These are phyloP conservation scores for Aschersonia sp. DNA, from an alignment of 2,329 filamentous ascomycete species.

Conservation along the genomic window DNA sequence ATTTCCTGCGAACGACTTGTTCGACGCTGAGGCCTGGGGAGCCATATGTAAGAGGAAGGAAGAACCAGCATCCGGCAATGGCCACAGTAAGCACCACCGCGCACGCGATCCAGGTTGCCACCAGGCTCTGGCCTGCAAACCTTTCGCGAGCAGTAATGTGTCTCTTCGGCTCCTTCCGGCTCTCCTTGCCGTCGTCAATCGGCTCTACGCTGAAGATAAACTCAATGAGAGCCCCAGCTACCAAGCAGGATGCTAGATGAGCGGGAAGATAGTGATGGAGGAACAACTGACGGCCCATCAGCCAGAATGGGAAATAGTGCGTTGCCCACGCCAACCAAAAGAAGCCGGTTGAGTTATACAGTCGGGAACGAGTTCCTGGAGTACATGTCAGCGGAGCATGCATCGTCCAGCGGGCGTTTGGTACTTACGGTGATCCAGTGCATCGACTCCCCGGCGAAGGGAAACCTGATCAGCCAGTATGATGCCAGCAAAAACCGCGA, in stretches of 20 bases:
- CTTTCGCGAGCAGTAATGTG: constrained; percentile 71
- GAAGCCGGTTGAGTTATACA: constrained; percentile 98
- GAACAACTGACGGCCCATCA: constrained; percentile 97
- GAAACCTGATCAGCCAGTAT: constrained; percentile 87
- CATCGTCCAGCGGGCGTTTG: neutral
- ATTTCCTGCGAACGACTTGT: constrained; percentile 73
- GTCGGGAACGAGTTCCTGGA: constrained; percentile 70
- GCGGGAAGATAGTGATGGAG: constrained; percentile 94
- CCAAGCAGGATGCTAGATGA: constrained; percentile 78
- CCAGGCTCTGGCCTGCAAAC: constrained; percentile 62
- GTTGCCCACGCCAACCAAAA: constrained; percentile 97
- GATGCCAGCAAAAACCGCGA: constrained; percentile 89
- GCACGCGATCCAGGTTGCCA: constrained; percentile 66
- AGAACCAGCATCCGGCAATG: constrained; percentile 77
- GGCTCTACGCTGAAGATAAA: constrained; percentile 93
- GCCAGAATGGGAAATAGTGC: constrained; percentile 93
- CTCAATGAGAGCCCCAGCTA: constrained; percentile 82
- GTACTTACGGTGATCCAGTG: constrained; percentile 77
- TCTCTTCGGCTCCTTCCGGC: constrained; percentile 28
- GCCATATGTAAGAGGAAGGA: constrained; percentile 88
- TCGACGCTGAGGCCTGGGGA: constrained; percentile 74
- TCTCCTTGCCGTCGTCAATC: constrained; percentile 28
- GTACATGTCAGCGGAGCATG: neutral
- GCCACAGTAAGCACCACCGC: constrained; percentile 53
- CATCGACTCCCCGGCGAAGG: constrained; percentile 81